Base-by-base conservation (phyloP, 495 filamentous ascomycete species). In the Penicillium herquei region DNA sequence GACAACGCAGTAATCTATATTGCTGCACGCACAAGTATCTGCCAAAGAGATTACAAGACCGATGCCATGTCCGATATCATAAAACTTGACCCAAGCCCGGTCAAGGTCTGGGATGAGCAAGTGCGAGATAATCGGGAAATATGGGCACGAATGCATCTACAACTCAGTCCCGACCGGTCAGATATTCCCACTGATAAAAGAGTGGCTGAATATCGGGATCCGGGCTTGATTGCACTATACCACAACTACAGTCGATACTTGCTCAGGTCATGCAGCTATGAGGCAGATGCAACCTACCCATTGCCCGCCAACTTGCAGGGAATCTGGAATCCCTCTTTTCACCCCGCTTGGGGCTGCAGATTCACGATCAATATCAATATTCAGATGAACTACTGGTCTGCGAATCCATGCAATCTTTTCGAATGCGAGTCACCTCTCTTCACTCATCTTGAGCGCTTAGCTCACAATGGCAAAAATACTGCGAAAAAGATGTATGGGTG, bases 321-420 rank as follows among this genome's bases (percentile, higher is more conserved):
- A 6, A 73, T 84, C 39, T 84, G 80, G 82, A 84, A 85, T 46
- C 62, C 71, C 13, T 68, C 69, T 26, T 80, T 77, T 51, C 62
- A 62, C 44, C 74, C 79, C 0, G 66, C 78, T 12, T 86, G 80
- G 81, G 77, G 76, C 16, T 72, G 72, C 46, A 82, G 79, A 49
- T 84, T 74, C 61, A 84, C 81, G 3, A 78, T 79, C 48, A 85
- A 84, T 56, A 78, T 83, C 65, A 85, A 86, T 48, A 68, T 76
- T 0, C 70, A 84, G 63, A 86, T 85, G 81, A 86, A 84, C 67
- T 84, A 84, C 63, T 84, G 81, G 81, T 73, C 70, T 3, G 71
- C 76, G 13, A 68, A 73, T 42, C 42, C 71, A 10, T 79, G 71
- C 16, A 81, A 82, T 52, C 42, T 72, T 4, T 59, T 62, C 0